Base-by-base conservation (phyloP, 345 rosid species). In the Syzygium jambos region DNA sequence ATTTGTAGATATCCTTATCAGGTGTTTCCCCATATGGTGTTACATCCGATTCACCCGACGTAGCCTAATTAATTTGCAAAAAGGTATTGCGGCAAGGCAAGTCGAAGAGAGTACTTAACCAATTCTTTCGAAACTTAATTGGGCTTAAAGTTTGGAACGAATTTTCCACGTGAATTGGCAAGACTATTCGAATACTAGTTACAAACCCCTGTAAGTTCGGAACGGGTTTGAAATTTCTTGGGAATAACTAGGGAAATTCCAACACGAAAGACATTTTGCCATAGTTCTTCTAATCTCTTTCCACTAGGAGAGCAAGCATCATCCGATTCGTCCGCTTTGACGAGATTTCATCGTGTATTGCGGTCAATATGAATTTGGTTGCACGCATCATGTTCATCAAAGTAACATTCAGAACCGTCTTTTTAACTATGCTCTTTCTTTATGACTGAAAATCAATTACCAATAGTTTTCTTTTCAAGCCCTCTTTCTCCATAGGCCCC, bases 151-250 rank as follows among this genome's bases (percentile, higher is more conserved):
- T 68, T 68, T 16, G 22, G 2, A 68, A 17, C 0, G 1, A 2
- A 0, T 30, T 2, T 15, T 63, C 17, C 0, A 57, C 0, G 25
- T 11, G 5, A 0, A 61, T 3, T n/a, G 0, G 17, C 0, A 4
- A 61, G 68, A 13, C 1, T 61, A 61, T 61, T 12, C 13, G 9
- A n/a, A 61, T 61, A 61, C 4, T 1, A n/a, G 6, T n/a, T n/a
- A 61, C 4, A 2, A n/a, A 61, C 6, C 6, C 0, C 0, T 2
- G 6, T 61, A n/a, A 61, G 0, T n/a, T n/a, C 34, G 6, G 1
- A 61, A 61, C 0, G 5, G 14, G 2, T 13, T 52, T 4, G 2
- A 61, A 9, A n/a, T 61, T 61, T n/a, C 1, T 61, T 1, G 38
- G 19, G 9, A n/a, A 61, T n/a, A 61, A 61, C 1, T n/a, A 4